Conservation (phyloP, 1,284 basidiomycete genomes). For the Wallemia mellicola region DNA sequence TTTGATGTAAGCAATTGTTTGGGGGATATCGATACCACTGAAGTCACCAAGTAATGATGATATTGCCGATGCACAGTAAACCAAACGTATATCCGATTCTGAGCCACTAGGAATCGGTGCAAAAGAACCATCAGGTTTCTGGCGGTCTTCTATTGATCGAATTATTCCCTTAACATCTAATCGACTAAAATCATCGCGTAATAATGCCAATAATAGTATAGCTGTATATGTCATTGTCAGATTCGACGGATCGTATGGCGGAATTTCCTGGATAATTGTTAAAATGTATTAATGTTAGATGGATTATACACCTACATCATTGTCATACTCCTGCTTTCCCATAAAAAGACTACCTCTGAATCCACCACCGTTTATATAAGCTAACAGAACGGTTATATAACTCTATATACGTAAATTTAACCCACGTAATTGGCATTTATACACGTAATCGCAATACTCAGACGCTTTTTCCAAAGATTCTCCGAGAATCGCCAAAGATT, state of each 20-base stretch:
- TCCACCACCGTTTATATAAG: not conserved
- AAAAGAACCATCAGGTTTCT: not conserved
- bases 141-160: not conserved
- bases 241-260: slow-evolving; percentile 2
- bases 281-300: no score
- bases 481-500: not conserved
- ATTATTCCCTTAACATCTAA: not conserved
- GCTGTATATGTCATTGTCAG: not conserved
- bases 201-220: not conserved
- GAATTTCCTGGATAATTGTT: slow-evolving; percentile 14
- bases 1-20: not conserved
- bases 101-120: not conserved
- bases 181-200: not conserved
- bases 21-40: not conserved
- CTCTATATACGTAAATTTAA: not conserved
- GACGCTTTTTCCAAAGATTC: not conserved
- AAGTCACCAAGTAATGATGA: not conserved
- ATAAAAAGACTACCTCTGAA: not conserved
- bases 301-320: not conserved
- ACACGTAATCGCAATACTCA: not conserved
- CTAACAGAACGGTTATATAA: not conserved
- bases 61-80: not conserved
- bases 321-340: not conserved
- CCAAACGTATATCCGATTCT: not conserved
- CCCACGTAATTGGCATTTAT: not conserved